These are phyloP conservation scores for Pichia phayaonensis DNA, from an alignment of 805 yeast species.

Conservation along the genomic window DNA sequence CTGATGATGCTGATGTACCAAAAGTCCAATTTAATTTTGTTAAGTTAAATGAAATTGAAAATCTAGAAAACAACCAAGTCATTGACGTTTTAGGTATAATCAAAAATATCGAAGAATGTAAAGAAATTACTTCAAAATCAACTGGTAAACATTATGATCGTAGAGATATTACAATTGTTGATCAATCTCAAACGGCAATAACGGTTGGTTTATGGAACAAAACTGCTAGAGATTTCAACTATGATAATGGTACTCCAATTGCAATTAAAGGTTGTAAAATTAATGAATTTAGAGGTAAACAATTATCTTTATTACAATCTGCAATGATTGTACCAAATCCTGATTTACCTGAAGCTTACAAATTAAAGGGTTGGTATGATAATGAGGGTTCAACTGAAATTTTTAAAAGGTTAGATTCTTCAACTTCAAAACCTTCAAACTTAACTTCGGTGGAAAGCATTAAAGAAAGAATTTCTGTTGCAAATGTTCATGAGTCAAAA, in stretches of 20 bases:
- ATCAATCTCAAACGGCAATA: constrained; percentile 69
- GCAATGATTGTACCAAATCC: constrained; percentile 77
- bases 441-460: constrained; percentile 34
- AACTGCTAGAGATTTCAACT: constrained; percentile 67
- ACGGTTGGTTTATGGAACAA: constrained; percentile 87
- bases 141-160: constrained; percentile 90
- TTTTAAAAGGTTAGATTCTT: constrained; percentile 52
- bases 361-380: constrained; percentile 92
- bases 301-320: constrained; percentile 70
- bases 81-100: constrained; percentile 87
- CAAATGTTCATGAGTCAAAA: constrained; percentile 55
- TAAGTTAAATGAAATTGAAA: constrained; percentile 57
- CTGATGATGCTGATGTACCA: constrained; percentile 58
- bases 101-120: constrained; percentile 65
- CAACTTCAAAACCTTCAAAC: constrained; percentile 27
- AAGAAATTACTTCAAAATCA: constrained; percentile 73
- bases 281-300: constrained; percentile 81
- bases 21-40: constrained; percentile 70
- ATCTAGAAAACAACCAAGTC: constrained; percentile 59
- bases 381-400: constrained; percentile 57
- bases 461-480: constrained; percentile 56
- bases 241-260: constrained; percentile 73
- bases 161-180: constrained; percentile 83
- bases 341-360: constrained; percentile 80
- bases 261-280: constrained; percentile 90